Percentiles rank a stretch among this genome's conserved stretches.
These are phyloP conservation scores for Oryza australiensis DNA, from an alignment of 176 grass and related monocot genomes.

Conservation along the genomic window DNA sequence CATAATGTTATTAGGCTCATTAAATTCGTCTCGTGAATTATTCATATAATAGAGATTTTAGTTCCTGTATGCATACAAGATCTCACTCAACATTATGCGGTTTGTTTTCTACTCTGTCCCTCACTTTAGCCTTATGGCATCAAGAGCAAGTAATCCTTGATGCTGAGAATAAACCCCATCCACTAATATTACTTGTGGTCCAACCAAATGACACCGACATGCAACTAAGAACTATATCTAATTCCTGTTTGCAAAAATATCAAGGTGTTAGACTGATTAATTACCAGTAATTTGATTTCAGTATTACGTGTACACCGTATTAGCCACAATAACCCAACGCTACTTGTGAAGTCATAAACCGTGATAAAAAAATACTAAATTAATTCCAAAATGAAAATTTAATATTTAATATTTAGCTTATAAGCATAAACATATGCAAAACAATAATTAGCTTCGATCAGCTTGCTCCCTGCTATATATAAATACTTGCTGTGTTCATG, in stretches of 20 bases:
- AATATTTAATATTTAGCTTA: too few species aligned
- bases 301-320: not conserved
- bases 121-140: not conserved
- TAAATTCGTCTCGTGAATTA: too few species aligned
- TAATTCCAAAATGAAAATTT: too few species aligned
- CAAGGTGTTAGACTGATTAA: not conserved
- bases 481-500: slow-evolving; percentile 37
- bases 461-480: slow-evolving; percentile 40
- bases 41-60: too few species aligned
- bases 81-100: not conserved
- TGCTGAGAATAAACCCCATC: slow-evolving; percentile 25
- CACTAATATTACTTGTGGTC: slow-evolving; percentile 4
- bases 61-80: too few species aligned
- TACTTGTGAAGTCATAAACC: too few species aligned
- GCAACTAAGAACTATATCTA: slow-evolving; percentile 11
- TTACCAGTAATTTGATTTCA: not conserved
- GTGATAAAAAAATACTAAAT: too few species aligned
- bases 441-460: not conserved
- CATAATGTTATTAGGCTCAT: too few species aligned
- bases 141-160: not conserved
- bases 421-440: too few species aligned
- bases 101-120: not conserved
- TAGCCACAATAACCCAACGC: not conserved
- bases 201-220: slow-evolving; percentile 10
- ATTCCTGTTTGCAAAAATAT: slow-evolving; percentile 25